These are phyloP conservation scores for Phytophthora sp. DNA, from an alignment of 352 stramenopile species.

Conservation along the genomic window DNA sequence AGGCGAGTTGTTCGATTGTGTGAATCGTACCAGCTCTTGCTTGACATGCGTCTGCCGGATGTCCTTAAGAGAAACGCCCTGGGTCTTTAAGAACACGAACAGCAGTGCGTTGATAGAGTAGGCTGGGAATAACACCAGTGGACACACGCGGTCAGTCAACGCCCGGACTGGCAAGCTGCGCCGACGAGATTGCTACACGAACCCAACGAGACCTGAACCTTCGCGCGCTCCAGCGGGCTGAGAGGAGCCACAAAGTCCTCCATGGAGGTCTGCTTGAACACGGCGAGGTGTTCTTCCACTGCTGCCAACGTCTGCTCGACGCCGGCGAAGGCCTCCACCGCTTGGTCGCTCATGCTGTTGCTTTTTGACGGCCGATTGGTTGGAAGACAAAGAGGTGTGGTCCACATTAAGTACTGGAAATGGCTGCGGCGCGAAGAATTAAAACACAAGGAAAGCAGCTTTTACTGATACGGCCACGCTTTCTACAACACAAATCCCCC, in stretches of 20 bases:
- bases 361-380: slow-evolving; percentile 16
- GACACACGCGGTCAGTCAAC: slow-evolving; percentile 3
- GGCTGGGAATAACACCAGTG: no score
- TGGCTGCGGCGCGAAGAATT: no score
- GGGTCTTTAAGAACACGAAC: slow-evolving; percentile 89
- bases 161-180: neutral
- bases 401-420: slow-evolving; percentile 5
- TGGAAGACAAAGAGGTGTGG: slow-evolving; percentile 22
- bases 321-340: slow-evolving; percentile 63
- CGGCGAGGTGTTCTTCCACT: slow-evolving; percentile 73
- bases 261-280: slow-evolving; percentile 59
- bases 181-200: slow-evolving; percentile 8
- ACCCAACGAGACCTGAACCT: slow-evolving; percentile 87
- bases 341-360: slow-evolving; percentile 63
- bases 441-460: no score
- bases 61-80: slow-evolving; percentile 88
- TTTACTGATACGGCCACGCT: no score
- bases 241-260: slow-evolving; percentile 68
- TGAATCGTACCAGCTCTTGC: slow-evolving; percentile 82
- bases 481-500: slow-evolving; percentile 27
- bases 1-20: no score
- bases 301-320: slow-evolving; percentile 83
- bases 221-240: slow-evolving; percentile 76
- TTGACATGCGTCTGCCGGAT: slow-evolving; percentile 91
- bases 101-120: slow-evolving; percentile 89